A percentile compares a stretch with the other conserved stretches of the same genome.
Conservation (phyloP, 1,284 basidiomycete genomes). For the Phaffia rhodozyma region DNA sequence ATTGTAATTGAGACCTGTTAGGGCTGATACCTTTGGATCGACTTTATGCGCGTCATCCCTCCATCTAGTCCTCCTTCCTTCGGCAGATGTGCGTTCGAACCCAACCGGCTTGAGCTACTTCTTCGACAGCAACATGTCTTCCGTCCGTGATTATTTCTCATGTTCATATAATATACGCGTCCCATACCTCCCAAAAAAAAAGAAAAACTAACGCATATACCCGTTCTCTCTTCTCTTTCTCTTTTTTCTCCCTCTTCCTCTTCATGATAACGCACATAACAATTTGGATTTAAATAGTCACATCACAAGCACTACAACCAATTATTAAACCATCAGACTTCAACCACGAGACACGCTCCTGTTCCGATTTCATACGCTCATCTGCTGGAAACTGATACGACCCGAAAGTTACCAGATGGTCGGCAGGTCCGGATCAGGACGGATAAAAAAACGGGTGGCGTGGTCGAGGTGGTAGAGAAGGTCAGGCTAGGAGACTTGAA, state of each 20-base stretch:
- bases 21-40: neutral
- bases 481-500: conserved; percentile 76
- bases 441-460: conserved; percentile 57
- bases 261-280: neutral
- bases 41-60: neutral
- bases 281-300: conserved; percentile 37
- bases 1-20: no score
- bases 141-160: neutral
- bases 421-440: conserved; percentile 70
- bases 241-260: neutral
- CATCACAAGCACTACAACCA: conserved; percentile 80
- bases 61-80: conserved; percentile 2
- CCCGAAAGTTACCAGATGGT: conserved; percentile 1
- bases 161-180: neutral
- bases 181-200: neutral
- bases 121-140: conserved; percentile 15
- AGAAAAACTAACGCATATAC: neutral
- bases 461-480: conserved; percentile 60
- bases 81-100: conserved; percentile 1
- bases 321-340: conserved; percentile 51
- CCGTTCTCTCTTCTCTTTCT: neutral
- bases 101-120: conserved; percentile 1
- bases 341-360: conserved; percentile 38
- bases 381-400: conserved; percentile 61
- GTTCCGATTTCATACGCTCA: conserved; percentile 64